Percentiles rank a stretch among this genome's conserved stretches.
phyloP scores from a whole-genome alignment of 805 yeast species.

The Metschnikowia lunata region DNA sequence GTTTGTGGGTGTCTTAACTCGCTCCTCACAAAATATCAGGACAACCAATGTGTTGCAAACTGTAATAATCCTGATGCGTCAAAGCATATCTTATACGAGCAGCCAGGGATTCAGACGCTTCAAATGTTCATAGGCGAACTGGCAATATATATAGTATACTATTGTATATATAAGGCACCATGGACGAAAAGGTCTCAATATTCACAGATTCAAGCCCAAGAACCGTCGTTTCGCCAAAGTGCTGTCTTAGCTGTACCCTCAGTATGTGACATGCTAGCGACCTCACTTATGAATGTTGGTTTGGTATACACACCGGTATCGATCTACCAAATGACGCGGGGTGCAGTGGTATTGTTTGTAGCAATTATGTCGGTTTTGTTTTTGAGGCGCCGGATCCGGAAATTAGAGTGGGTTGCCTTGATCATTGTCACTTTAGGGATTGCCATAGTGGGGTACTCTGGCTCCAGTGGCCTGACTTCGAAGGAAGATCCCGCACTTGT shows the following conservation, averaged over 20 bases:
- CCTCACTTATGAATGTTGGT: slow-evolving; percentile 75
- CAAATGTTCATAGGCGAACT: slow-evolving; percentile 81
- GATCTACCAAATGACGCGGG: slow-evolving; percentile 82
- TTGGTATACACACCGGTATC: slow-evolving; percentile 72
- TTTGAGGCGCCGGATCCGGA: slow-evolving; percentile 50
- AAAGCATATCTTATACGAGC: slow-evolving; percentile 54
- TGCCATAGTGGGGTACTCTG: slow-evolving; percentile 68
- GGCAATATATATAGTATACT: slow-evolving; percentile 42
- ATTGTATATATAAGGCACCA: slow-evolving; percentile 22
- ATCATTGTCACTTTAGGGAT: slow-evolving; percentile 66
- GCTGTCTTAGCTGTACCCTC: slow-evolving; percentile 53
- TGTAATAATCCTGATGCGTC: slow-evolving; percentile 45
- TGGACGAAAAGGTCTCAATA: slow-evolving; percentile 12
- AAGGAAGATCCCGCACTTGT: slow-evolving; percentile 25
- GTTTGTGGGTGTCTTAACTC: slow-evolving; percentile 71
- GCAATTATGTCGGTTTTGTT: slow-evolving; percentile 66
- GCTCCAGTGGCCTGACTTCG: slow-evolving; percentile 33
- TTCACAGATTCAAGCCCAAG: slow-evolving; percentile 5
- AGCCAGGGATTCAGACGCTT: slow-evolving; percentile 73
- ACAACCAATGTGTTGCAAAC: slow-evolving; percentile 61
- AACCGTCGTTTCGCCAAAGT: slow-evolving; percentile 7
- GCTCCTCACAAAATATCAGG: slow-evolving; percentile 69
- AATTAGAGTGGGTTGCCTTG: slow-evolving; percentile 65
- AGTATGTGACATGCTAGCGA: slow-evolving; percentile 64
- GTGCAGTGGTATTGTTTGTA: slow-evolving; percentile 70